Conservation (phyloP, 805 yeast species). For the Kuraishia ogatae region DNA sequence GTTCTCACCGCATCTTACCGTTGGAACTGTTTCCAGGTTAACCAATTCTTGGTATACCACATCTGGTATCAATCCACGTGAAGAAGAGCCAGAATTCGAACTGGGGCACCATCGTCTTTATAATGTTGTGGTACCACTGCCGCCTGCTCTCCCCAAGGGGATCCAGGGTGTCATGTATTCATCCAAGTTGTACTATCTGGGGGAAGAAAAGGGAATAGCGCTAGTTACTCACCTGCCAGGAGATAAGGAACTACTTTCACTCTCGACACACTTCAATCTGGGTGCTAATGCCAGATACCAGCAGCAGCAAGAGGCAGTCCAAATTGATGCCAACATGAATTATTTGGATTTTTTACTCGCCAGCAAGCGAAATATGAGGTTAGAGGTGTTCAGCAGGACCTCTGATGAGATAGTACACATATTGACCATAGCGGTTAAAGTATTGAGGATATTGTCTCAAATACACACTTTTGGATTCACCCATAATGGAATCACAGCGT, state of each 20-base stretch:
- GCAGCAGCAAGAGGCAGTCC: background rate
- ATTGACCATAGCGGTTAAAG: conserved; percentile 13
- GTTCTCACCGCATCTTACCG: conserved; percentile 7
- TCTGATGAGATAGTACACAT: conserved; percentile 14
- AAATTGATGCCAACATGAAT: background rate
- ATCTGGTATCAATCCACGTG: conserved; percentile 3
- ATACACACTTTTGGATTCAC: conserved; percentile 34
- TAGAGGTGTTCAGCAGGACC: conserved; percentile 3
- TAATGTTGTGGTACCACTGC: background rate
- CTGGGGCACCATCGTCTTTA: background rate
- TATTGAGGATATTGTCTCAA: conserved; percentile 15
- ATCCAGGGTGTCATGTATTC: background rate
- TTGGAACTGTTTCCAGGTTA: conserved; percentile 8
- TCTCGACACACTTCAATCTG: background rate
- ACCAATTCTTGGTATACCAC: conserved; percentile 7
- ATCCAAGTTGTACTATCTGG: background rate
- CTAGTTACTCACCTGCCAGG: conserved; percentile 1
- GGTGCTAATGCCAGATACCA: background rate
- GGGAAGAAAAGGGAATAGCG: conserved; percentile 1
- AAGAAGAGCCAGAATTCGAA: background rate
- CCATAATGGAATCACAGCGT: conserved; percentile 36
- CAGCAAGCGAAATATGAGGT: conserved; percentile 2
- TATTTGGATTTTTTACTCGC: background rate
- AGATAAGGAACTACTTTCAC: conserved; percentile 1
- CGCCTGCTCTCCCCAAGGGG: background rate